These are phyloP conservation scores for Coemansia sp. DNA, from an alignment of 192 early-diverging fungal species.

Conservation along the genomic window DNA sequence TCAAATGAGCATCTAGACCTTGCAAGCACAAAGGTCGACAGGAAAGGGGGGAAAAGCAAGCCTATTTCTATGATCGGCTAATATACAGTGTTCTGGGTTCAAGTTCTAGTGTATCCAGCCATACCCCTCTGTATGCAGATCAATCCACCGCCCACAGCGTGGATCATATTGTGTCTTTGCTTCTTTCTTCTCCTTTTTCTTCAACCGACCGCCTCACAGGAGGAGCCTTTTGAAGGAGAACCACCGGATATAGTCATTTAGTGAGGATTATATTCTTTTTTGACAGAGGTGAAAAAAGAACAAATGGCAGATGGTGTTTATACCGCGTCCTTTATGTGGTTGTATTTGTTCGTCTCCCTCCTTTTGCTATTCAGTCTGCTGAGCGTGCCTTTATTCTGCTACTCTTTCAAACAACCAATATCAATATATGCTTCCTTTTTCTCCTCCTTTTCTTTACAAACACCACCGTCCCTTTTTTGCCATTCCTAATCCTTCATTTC, in stretches of 20 bases:
- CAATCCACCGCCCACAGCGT: not conserved
- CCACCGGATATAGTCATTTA: not conserved
- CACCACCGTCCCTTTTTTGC: not conserved
- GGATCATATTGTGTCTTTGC: constrained; percentile 10
- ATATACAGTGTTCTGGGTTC: constrained; percentile 4
- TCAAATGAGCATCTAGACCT: not conserved
- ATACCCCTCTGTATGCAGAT: constrained; percentile 4
- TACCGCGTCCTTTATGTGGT: not conserved
- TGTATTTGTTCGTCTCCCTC: not conserved
- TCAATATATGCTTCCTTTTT: not conserved
- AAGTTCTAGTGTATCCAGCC: not conserved
- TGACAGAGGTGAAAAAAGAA: not conserved
- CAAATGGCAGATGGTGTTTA: not conserved
- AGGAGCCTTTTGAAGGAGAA: not conserved
- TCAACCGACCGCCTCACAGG: not conserved
- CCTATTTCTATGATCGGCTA: not conserved
- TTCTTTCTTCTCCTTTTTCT: not conserved
- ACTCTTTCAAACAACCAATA: not conserved
- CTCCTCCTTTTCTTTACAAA: not conserved
- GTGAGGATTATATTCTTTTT: not conserved
- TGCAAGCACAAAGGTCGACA: not conserved
- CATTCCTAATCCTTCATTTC: not conserved
- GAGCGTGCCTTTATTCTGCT: not conserved
- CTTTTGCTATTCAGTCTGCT: not conserved
- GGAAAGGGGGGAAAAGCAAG: not conserved